These are phyloP conservation scores for Cystobasidium onofrii DNA, from an alignment of 768 basidiomycete genomes.

Conservation along the genomic window DNA sequence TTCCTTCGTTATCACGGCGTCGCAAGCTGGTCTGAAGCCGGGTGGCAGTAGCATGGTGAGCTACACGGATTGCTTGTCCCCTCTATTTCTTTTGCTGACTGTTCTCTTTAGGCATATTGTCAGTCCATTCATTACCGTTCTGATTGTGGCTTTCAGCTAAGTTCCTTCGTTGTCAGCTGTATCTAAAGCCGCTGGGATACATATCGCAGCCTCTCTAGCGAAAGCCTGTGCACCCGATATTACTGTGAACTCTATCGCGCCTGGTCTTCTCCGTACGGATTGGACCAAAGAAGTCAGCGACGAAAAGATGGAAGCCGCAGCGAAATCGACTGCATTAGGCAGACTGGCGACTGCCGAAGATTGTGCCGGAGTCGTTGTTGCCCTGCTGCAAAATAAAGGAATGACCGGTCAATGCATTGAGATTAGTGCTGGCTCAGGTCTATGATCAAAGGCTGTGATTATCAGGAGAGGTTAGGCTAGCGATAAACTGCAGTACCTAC, in stretches of 20 bases:
- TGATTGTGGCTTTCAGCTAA: background rate
- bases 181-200: constrained; percentile 1
- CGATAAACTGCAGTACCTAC: too few species aligned
- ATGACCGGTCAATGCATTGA: constrained; percentile 13
- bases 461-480: too few species aligned
- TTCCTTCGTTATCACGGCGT: background rate
- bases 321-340: background rate
- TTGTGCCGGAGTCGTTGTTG: background rate
- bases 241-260: constrained; percentile 1
- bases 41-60: constrained; percentile 19
- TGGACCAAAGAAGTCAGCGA: background rate
- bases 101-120: constrained; percentile 3
- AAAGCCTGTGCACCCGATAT: background rate
- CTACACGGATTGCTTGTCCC: background rate
- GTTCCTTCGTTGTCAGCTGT: background rate
- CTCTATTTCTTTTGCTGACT: background rate
- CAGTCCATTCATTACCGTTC: background rate
- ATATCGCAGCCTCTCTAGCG: constrained; percentile 10
- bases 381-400: background rate
- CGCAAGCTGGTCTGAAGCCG: background rate
- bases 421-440: background rate
- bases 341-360: background rate
- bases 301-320: background rate
- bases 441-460: background rate
- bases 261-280: constrained; percentile 6